Evolutionary conservation across 768 basidiomycete genomes (phyloP).

Genomic region (button mushroom (Agaricus bisporus)): DNA sequence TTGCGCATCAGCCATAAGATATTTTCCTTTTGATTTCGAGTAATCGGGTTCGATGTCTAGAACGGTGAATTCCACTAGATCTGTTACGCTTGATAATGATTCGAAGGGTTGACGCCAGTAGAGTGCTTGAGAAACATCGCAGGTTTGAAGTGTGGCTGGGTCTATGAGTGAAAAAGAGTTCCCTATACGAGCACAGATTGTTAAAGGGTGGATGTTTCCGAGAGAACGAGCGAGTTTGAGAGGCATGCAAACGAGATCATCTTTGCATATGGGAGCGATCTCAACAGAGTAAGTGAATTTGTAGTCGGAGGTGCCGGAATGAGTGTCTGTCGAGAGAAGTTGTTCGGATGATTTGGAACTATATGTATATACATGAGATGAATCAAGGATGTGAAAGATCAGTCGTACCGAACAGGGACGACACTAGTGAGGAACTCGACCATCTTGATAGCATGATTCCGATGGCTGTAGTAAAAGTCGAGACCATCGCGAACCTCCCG

Average conservation of each 20-base stretch:
- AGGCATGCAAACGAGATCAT: constrained; percentile 91
- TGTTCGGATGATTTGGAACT: constrained; percentile 92
- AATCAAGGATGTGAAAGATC: background rate
- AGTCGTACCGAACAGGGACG: constrained; percentile 75
- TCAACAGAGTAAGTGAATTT: constrained; percentile 98
- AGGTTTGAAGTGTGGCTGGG: constrained; percentile 75
- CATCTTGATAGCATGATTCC: constrained; percentile 95
- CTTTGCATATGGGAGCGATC: constrained; percentile 95
- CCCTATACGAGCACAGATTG: constrained; percentile 86
- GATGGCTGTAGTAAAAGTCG: constrained; percentile 92
- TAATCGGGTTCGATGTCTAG: constrained; percentile 85
- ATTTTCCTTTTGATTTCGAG: constrained; percentile 59
- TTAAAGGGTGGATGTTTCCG: constrained; percentile 85
- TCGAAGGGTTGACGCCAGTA: constrained; percentile 95
- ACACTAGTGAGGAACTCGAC: constrained; percentile 86
- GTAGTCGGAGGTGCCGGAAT: constrained; percentile 89
- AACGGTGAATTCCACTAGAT: constrained; percentile 92
- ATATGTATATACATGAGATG: background rate
- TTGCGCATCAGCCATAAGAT: constrained; percentile 76
- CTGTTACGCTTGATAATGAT: constrained; percentile 71
- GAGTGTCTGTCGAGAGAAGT: constrained; percentile 87
- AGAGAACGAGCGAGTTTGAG: constrained; percentile 73
- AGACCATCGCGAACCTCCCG: constrained; percentile 92
- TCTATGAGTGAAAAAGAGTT: constrained; percentile 90
- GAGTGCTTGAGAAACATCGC: constrained; percentile 69